phyloP scores from a whole-genome alignment of 768 basidiomycete species.

The Myochromella boudieri region DNA sequence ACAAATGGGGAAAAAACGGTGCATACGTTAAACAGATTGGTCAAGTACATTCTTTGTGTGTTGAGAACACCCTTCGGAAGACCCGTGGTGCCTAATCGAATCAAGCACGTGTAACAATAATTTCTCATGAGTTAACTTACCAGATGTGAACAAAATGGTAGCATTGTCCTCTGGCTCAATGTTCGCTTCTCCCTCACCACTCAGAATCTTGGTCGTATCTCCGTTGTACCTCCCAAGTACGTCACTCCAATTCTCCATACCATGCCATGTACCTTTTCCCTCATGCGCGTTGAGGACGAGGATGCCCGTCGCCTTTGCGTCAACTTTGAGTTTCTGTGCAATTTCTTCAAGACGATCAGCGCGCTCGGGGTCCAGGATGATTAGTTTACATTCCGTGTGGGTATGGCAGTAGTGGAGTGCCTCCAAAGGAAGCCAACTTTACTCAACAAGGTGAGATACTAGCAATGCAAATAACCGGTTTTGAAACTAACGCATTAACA shows the following conservation, averaged over 20 bases:
- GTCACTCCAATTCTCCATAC: slow-evolving; percentile 38
- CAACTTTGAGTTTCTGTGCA: slow-evolving; percentile 23
- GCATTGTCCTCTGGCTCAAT: slow-evolving; percentile 47
- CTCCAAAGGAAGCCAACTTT: slow-evolving; percentile 39
- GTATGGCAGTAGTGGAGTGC: slow-evolving; percentile 43
- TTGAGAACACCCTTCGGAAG: slow-evolving; percentile 48
- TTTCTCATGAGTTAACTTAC: slow-evolving; percentile 22
- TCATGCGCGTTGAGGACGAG: slow-evolving; percentile 35
- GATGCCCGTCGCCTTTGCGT: slow-evolving; percentile 33
- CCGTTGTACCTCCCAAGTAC: slow-evolving; percentile 33
- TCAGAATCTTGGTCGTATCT: slow-evolving; percentile 26
- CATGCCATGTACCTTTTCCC: slow-evolving; percentile 41
- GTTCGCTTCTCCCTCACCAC: slow-evolving; percentile 27
- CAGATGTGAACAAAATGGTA: slow-evolving; percentile 54
- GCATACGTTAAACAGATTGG: slow-evolving; percentile 45
- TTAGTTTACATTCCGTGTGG: slow-evolving; percentile 39
- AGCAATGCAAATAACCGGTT: background rate
- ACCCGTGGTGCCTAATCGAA: slow-evolving; percentile 28
- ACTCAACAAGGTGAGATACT: background rate
- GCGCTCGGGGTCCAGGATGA: slow-evolving; percentile 46
- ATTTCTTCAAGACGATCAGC: slow-evolving; percentile 34
- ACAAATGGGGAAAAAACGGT: background rate
- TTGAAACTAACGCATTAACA: slow-evolving; percentile 41
- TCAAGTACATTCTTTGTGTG: slow-evolving; percentile 48
- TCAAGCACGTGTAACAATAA: background rate